Base-by-base conservation (phyloP, 2,329 filamentous ascomycete species). In the Trichoderma breve region DNA sequence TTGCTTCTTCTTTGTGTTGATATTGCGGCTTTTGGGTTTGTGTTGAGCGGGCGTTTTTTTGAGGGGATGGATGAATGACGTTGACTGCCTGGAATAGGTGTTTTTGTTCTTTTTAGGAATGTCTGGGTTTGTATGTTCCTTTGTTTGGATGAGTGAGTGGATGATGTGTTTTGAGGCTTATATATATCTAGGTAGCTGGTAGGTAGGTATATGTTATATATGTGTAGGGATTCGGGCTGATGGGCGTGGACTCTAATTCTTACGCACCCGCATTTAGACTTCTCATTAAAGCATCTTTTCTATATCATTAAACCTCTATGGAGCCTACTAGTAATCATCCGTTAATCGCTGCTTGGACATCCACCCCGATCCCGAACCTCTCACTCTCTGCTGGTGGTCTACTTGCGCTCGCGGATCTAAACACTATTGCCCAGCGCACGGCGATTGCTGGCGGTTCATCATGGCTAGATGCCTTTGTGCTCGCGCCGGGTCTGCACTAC, bases 401-500 rank as follows among this genome's bases (percentile, higher is more conserved):
- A 9, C 80, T 91, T 26, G 87, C 86, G 8, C 84, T 91, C 18
- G 89, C 89, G 4, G 88, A 90, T 73, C 83, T 91, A 51, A 82
- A 83, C 43, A 88, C 86, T 2, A 82, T 90, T 30, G 86, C 87
- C 6, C 81, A 86, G 61, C 84, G 88, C 7, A 90, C 89, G 3
- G 85, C 84, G 18, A 82, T 90, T 58, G 85, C 83, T 2, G 89
- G 89, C 30, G 87, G 86, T 3, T 86, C 87, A 1, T 85, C 84
- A 2, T 87, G 86, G 82, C 80, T 89, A 0, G 89, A 91, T 77
- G 81, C 81, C 8, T 81, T 91, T 12, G 81, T 90, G 14, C 82
- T 91, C 3, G 88, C 86, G 2, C 89, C 89, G 0, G 89, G 89
- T 0, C 76, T 91, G 65, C 89, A 91, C 78, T 86, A 86, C 74